Conservation (phyloP, 2,329 filamentous ascomycete genomes). For the Pestalotiopsis sp. region DNA sequence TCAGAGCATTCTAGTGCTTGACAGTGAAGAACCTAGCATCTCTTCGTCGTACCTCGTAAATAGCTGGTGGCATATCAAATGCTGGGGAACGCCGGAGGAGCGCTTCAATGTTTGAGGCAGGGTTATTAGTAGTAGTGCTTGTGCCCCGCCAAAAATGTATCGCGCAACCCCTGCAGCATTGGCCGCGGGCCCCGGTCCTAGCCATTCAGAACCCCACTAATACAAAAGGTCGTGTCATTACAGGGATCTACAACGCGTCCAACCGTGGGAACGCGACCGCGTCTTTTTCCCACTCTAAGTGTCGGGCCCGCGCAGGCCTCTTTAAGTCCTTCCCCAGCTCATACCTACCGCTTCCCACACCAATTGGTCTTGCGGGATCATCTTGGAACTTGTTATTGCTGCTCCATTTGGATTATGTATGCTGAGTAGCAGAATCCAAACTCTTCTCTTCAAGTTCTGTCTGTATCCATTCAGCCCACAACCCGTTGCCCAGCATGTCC, state of each 20-base stretch:
- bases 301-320: neutral
- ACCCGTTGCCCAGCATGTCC: conserved; percentile 37
- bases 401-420: neutral
- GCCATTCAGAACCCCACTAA: conserved; percentile 3
- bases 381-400: neutral
- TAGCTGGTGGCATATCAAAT: too few relatives aligned
- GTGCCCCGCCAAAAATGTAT: neutral
- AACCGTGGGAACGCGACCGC: neutral
- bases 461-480: neutral
- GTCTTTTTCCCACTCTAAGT: conserved; percentile 11
- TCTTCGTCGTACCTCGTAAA: too few relatives aligned
- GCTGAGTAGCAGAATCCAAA: neutral
- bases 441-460: neutral
- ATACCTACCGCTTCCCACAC: conserved; percentile 2
- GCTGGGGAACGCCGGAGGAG: too few relatives aligned
- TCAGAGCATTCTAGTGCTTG: too few relatives aligned
- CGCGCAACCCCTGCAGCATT: neutral
- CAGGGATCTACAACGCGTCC: conserved; percentile 1
- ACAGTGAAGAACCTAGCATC: too few relatives aligned
- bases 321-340: neutral
- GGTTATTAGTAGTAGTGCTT: neutral
- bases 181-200: neutral
- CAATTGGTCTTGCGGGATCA: neutral
- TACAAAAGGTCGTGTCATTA: conserved; percentile 5
- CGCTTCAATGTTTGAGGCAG: neutral